phyloP scores from a whole-genome alignment of 2,329 filamentous ascomycete species.

The Clarireedia homoeocarpa region DNA sequence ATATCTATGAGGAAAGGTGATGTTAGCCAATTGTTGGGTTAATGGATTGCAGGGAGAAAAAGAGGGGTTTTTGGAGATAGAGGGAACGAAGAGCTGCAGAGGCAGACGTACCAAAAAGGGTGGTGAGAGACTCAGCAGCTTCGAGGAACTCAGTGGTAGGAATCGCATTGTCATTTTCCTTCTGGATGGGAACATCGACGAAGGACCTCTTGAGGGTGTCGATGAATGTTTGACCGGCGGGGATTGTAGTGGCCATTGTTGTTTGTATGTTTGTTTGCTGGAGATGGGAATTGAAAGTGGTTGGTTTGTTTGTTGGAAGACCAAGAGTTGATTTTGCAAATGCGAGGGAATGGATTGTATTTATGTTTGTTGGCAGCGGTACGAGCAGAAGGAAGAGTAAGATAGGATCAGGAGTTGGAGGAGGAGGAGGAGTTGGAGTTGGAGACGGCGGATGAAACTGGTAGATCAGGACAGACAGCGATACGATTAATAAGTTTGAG shows the following conservation, averaged over 20 bases:
- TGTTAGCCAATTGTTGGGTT: background rate
- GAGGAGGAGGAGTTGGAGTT: no score
- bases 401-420: no score
- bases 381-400: no score
- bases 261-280: background rate
- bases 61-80: background rate
- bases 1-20: constrained; percentile 38
- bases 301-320: background rate
- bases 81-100: background rate
- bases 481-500: background rate
- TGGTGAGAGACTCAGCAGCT: constrained; percentile 77
- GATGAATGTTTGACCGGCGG: constrained; percentile 59
- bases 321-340: background rate
- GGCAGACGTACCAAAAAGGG: constrained; percentile 23
- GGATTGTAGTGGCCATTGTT: constrained; percentile 25
- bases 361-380: no score
- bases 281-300: background rate
- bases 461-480: no score
- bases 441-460: no score
- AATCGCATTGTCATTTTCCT: constrained; percentile 67
- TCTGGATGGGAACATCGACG: constrained; percentile 69
- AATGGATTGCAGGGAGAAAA: background rate
- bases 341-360: background rate
- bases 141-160: constrained; percentile 83
- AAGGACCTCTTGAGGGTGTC: constrained; percentile 80